Conservation (phyloP, 129 eudicot species). For the Ambrosia trifida region DNA sequence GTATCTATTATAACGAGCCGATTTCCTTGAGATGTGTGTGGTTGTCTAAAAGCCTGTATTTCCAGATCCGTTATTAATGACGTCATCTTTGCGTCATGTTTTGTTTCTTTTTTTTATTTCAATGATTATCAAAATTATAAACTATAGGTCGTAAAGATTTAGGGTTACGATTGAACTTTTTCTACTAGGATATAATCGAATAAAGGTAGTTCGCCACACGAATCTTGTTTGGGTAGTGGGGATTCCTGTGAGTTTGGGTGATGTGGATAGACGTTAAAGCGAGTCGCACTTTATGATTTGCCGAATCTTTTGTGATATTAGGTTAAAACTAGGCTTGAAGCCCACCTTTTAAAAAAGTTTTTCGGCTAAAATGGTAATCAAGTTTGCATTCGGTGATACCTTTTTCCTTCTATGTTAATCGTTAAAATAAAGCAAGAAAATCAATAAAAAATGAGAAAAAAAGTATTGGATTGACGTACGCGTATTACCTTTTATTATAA, state of each 20-base stretch:
- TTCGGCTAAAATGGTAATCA: too few relatives aligned
- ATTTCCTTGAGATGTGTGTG: constrained; percentile 28
- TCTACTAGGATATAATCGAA: neutral
- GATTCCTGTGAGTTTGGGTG: constrained; percentile 18
- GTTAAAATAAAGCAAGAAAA: too few relatives aligned
- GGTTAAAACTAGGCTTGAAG: too few relatives aligned
- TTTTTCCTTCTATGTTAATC: too few relatives aligned
- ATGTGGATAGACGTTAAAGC: neutral
- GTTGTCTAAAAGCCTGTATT: constrained; percentile 36
- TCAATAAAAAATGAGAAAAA: too few relatives aligned
- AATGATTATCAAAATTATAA: neutral
- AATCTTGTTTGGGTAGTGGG: constrained; percentile 7
- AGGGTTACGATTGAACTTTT: constrained; percentile 14
- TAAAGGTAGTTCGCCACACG: neutral
- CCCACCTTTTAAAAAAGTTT: too few relatives aligned
- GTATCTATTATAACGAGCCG: neutral
- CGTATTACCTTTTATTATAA: too few relatives aligned
- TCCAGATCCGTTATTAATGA: constrained; percentile 31
- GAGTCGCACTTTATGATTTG: neutral
- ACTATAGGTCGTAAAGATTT: constrained; percentile 1
- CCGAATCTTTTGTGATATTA: neutral
- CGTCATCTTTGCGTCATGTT: constrained; percentile 37
- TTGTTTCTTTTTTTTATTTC: neutral
- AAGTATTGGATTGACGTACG: too few relatives aligned
- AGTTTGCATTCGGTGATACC: too few relatives aligned